Evolutionary conservation across 2,329 filamentous ascomycete genomes (phyloP).

Genomic region (Claviceps digitariae): DNA sequence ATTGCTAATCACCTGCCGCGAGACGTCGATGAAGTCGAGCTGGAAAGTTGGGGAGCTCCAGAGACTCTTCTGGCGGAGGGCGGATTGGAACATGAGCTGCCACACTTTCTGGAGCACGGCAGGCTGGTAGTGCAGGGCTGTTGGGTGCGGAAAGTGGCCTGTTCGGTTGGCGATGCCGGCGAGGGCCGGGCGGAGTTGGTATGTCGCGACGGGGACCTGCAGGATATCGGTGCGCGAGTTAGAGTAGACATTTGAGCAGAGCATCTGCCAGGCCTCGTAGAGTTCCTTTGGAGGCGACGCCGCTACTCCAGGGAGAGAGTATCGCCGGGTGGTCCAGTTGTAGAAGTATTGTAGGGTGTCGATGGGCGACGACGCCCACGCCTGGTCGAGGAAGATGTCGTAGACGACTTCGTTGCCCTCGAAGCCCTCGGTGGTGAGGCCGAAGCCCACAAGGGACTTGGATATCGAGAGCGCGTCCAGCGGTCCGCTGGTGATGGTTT

Average conservation of each 20-base stretch:
- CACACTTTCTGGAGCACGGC: conserved; percentile 23
- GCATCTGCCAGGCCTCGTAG: conserved; percentile 31
- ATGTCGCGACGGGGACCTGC: conserved; percentile 30
- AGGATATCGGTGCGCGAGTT: conserved; percentile 29
- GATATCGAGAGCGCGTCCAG: conserved; percentile 29
- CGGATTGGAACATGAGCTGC: conserved; percentile 24
- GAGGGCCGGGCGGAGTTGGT: conserved; percentile 29
- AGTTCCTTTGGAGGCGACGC: conserved; percentile 10
- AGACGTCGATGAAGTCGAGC: conserved; percentile 35
- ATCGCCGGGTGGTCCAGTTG: conserved; percentile 30
- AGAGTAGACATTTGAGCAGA: conserved; percentile 33
- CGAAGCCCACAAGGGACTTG: conserved; percentile 30
- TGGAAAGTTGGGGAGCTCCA: conserved; percentile 28
- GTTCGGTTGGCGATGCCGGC: conserved; percentile 25
- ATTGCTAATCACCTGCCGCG: conserved; percentile 34
- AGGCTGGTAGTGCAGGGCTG: conserved; percentile 28
- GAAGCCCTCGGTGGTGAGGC: conserved; percentile 34
- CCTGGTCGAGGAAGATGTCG: conserved; percentile 35
- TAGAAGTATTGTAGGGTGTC: conserved; percentile 31
- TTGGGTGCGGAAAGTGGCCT: conserved; percentile 24
- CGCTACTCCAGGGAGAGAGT: conserved; percentile 13
- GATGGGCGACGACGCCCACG: conserved; percentile 30
- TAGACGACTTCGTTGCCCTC: conserved; percentile 41
- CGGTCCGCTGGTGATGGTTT: conserved; percentile 32
- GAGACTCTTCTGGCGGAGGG: conserved; percentile 16